Percentiles rank a stretch among this genome's conserved stretches.
Conservation (phyloP, 1,284 basidiomycete species). For the Xerocomus amazonicus region DNA sequence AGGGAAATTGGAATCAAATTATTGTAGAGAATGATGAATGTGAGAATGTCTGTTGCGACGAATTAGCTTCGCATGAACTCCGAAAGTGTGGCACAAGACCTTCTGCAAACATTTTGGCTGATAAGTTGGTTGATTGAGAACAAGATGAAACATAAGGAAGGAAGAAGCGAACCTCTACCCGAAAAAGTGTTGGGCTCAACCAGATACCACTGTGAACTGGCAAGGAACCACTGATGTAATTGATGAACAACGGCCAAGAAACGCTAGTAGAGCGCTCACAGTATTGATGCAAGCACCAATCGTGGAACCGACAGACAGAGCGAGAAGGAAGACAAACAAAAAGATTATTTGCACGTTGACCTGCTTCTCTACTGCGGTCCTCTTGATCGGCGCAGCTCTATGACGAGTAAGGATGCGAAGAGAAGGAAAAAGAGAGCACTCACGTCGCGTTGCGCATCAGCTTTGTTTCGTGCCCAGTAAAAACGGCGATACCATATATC, state of each 20-base stretch:
- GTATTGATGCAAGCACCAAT: constrained; percentile 88
- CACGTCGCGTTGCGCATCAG: constrained; percentile 95
- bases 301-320: constrained; percentile 86
- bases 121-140: constrained; percentile 5
- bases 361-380: constrained; percentile 93
- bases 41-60: constrained; percentile 74
- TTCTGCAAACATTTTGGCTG: constrained; percentile 80
- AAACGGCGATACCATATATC: constrained; percentile 93
- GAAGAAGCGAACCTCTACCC: constrained; percentile 52
- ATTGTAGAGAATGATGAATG: constrained; percentile 99
- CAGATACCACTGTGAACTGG: constrained; percentile 82
- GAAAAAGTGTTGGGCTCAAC: constrained; percentile 52
- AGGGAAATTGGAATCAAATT: constrained; percentile 99
- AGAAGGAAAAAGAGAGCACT: constrained; percentile 32
- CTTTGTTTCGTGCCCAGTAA: constrained; percentile 98
- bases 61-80: constrained; percentile 6
- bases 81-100: constrained; percentile 39
- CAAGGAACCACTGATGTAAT: constrained; percentile 69
- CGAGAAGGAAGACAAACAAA: constrained; percentile 85
- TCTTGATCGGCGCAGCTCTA: constrained; percentile 92
- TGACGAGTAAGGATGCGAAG: neutral
- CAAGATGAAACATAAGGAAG: neutral
- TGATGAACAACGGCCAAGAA: constrained; percentile 5
- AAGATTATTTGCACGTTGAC: constrained; percentile 98
- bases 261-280: constrained; percentile 26